A percentile compares a stretch with the other conserved stretches of the same genome.
Evolutionary conservation across 805 yeast genomes (phyloP).

Genomic region (Wickerhamiella brachini): DNA sequence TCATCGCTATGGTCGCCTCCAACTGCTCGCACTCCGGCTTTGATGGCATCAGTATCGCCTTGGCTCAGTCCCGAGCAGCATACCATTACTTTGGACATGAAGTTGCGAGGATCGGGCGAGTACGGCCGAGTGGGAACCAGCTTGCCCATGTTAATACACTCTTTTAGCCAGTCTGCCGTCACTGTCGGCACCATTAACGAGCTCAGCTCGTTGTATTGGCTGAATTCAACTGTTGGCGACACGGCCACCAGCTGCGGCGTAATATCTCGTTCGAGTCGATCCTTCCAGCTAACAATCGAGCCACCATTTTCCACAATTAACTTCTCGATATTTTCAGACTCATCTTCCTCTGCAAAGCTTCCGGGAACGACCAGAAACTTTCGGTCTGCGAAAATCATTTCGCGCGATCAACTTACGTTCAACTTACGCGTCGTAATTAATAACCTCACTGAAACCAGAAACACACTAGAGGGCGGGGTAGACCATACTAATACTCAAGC

Average conservation of each 20-base stretch:
- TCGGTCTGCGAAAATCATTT: constrained; percentile 7
- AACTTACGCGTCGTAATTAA: background rate
- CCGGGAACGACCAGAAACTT: constrained; percentile 13
- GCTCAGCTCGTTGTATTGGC: constrained; percentile 34
- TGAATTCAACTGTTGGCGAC: constrained; percentile 38
- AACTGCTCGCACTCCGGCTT: constrained; percentile 52
- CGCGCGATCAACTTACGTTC: background rate
- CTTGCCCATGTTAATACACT: constrained; percentile 30
- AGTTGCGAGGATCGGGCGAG: constrained; percentile 57
- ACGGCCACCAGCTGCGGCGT: constrained; percentile 29
- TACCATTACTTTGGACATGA: constrained; percentile 48
- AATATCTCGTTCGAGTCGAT: constrained; percentile 22
- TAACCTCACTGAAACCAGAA: background rate
- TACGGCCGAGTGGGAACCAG: constrained; percentile 41
- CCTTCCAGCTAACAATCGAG: constrained; percentile 16
- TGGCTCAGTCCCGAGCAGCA: constrained; percentile 44
- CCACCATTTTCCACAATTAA: constrained; percentile 14
- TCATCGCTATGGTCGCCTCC: constrained; percentile 64
- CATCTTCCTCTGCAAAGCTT: constrained; percentile 2
- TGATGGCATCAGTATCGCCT: constrained; percentile 52
- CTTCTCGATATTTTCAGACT: constrained; percentile 7
- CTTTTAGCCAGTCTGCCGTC: constrained; percentile 44
- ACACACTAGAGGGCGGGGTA: background rate
- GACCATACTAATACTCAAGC: background rate
- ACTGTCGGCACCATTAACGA: constrained; percentile 53